Evolutionary conservation across 148 eudicot genomes (phyloP), one percentile per base, ranked within the genome.

Genomic region (Spergularia bocconei): DNA sequence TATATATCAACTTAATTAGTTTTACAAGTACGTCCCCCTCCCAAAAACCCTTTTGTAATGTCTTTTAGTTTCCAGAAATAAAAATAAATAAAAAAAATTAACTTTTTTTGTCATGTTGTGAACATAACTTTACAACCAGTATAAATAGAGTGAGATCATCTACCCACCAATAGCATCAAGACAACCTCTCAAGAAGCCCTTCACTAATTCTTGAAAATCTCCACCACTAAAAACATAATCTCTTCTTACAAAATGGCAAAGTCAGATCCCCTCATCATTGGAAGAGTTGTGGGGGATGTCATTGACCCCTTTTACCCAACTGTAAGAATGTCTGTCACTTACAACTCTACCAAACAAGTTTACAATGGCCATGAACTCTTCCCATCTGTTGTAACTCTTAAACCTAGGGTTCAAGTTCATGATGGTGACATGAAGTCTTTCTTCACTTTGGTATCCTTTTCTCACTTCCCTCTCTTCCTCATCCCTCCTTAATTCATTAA

Each of bases 281-380:
- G 85, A 67, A 82, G 87, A 74, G 85, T 85, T 29, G 68, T 85
- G 25, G 87, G 87, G 66, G 87, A 85, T 70, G 87, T 85, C 6
- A 79, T 85, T 39, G 87, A 85, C 68, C 20, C 68, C 8, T 85
- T 85, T 61, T 77, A 69, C 38, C 87, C 85, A 70, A 79, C 53
- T 38, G 70, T 85, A 29, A 74, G 58, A 74, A 85, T 85, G 83
- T 70, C 79, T 58, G 82, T 85, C 25, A 74, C 71, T 66, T 85
- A 79, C 60, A 79, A 70, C 61, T 79, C 80, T 2, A 84, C 67
- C 71, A 82, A 85, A 74, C 85, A 82, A 38, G 87, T 85, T 68
- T 85, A 72, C 77, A 85, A 85, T 79, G 87, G 87, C 21, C 87
- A 85, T 77, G 87, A 85, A n/a, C 74, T 85, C 74, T 82, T 79